Conservation (phyloP, 2,329 filamentous ascomycete species). For the Annulohypoxylon truncatum region DNA sequence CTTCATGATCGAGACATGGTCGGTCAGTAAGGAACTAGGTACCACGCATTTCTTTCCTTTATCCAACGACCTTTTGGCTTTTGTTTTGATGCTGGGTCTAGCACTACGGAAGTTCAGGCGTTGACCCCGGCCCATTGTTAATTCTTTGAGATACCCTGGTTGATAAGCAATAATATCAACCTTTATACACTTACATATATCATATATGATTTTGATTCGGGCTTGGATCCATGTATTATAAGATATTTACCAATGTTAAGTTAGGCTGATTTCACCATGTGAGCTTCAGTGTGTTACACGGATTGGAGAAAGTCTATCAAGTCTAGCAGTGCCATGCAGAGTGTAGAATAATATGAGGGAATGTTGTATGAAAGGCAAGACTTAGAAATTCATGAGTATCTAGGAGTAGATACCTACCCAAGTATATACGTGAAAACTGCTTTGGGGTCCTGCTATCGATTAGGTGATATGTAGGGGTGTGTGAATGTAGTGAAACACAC, state of each 20-base stretch:
- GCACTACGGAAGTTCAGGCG: not conserved
- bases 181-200: not conserved
- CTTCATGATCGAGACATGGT: slow-evolving; percentile 54
- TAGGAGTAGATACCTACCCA: too few species aligned
- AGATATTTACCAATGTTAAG: not conserved
- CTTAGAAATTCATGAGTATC: too few species aligned
- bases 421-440: too few species aligned
- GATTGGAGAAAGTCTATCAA: too few species aligned
- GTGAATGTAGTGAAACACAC: too few species aligned
- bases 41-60: not conserved
- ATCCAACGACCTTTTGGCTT: not conserved
- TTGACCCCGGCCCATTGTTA: not conserved
- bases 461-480: too few species aligned
- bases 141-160: slow-evolving; percentile 11
- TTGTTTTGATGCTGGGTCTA: not conserved
- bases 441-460: too few species aligned
- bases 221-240: not conserved
- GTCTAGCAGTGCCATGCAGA: not conserved
- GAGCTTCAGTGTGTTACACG: not conserved
- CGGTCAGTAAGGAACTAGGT: slow-evolving; percentile 2
- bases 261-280: not conserved
- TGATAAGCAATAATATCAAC: not conserved
- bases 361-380: too few species aligned
- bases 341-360: not conserved
- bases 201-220: not conserved